Evolutionary conservation across 371 early-diverging fungal species (phyloP), one percentile per base, ranked within the genome.

Genomic region (Mucor irregularis): DNA sequence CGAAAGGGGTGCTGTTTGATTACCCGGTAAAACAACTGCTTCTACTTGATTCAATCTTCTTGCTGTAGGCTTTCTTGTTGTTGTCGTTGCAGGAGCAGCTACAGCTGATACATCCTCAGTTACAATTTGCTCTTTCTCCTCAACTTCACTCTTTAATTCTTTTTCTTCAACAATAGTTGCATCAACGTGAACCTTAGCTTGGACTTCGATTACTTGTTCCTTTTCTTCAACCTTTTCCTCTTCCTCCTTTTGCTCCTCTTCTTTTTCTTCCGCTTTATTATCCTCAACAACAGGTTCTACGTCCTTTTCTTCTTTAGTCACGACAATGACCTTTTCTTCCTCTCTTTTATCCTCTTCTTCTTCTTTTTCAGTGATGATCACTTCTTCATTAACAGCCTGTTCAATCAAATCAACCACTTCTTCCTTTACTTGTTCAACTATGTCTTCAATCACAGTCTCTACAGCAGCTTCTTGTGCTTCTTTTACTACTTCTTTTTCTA

Each of bases 11-110:
- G 50, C 21, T 1, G 56, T 21, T 26, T 64, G 64, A 34, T 64
- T 53, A 3, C 16, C 26, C 0, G 65, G 65, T 30, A 65, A 53
- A 24, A 65, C 56, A 29, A 65, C 65, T 3, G 65, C 56, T 33
- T 65, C 65, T 17, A 35, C 30, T 24, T 65, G 65, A 22, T 60
- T 60, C 21, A 65, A 47, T 50, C 60, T 35, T 56, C 65, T 43
- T 4, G 53, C 30, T 6, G 55, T 59, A 4, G 54, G 45, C 34
- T 45, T 46, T 28, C 52, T 28, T 19, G 26, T 19, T 26, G 29
- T 29, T 14, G 29, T 29, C 30, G 17, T 49, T n/a, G 30, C 14
- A 29, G 3, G 46, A n/a, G 10, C 26, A 5, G 33, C 33, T 3
- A 25, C 38, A 7, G 14, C 37, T 34, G 22, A 14, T 44, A 42